These are phyloP conservation scores for Tetrahymena borealis DNA, from an alignment of 73 alveolate species.

Conservation along the genomic window DNA sequence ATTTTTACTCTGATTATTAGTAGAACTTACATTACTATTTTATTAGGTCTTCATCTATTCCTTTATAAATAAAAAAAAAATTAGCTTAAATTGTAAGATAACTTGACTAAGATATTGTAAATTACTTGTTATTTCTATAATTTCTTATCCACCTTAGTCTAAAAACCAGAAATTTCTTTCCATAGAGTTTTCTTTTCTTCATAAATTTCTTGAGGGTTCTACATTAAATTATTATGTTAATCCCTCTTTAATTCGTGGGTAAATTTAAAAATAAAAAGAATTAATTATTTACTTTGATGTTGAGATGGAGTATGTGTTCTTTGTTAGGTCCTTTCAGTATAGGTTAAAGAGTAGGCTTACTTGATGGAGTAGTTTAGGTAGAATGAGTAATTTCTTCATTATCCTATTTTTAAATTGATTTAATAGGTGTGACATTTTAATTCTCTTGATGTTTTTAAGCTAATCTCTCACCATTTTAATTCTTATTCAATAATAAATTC, in stretches of 20 bases:
- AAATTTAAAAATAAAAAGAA: neutral
- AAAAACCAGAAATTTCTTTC: neutral
- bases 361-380: neutral
- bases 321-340: neutral
- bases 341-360: neutral
- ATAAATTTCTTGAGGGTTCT: neutral
- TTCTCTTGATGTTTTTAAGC: neutral
- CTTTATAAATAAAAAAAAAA: neutral
- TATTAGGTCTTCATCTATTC: no score
- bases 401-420: neutral
- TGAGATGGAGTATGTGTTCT: neutral
- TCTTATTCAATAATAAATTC: neutral
- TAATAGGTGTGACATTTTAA: neutral
- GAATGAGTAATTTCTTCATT: neutral
- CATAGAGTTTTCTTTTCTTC: neutral
- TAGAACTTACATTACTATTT: no score
- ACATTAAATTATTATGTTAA: neutral
- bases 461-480: neutral
- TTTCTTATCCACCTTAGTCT: neutral
- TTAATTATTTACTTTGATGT: neutral
- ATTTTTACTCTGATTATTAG: no score
- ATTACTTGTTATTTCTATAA: neutral
- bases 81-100: neutral
- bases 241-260: neutral
- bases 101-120: neutral